These are phyloP conservation scores for Phytomonas francai DNA, from an alignment of 208 protist genomes.

Conservation along the genomic window DNA sequence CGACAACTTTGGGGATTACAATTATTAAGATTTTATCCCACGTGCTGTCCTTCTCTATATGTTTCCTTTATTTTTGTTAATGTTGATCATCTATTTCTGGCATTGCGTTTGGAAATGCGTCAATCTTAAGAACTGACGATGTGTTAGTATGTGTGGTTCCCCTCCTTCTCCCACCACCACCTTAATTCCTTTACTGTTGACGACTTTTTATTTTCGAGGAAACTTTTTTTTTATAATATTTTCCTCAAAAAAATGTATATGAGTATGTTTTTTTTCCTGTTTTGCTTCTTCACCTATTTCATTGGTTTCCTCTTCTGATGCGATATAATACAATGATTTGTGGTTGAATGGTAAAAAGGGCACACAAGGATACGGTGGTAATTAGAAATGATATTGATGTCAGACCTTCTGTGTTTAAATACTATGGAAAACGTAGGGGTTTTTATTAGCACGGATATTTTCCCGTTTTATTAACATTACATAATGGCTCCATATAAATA, in stretches of 20 bases:
- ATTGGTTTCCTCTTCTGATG: background rate
- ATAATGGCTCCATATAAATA: background rate
- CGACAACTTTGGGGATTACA: conserved; percentile 31
- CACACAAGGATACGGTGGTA: background rate
- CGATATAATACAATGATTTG: background rate
- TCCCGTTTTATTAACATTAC: background rate
- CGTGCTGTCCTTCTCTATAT: background rate
- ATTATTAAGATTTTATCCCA: conserved; percentile 15
- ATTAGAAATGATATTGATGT: no score
- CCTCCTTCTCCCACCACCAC: no score
- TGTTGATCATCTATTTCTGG: background rate
- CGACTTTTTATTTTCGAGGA: background rate
- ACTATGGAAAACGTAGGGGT: background rate
- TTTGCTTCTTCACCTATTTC: background rate
- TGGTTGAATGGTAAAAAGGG: background rate
- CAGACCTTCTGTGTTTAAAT: background rate
- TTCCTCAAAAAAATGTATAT: background rate
- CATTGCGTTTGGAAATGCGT: background rate
- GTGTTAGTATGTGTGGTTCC: background rate
- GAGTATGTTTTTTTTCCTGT: conserved; percentile 1
- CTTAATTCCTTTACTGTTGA: background rate
- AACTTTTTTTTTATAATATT: background rate
- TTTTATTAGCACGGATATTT: background rate
- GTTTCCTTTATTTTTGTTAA: background rate
- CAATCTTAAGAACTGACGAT: background rate